These are phyloP conservation scores for Termitomyces sp. DNA, from an alignment of 768 basidiomycete species.

Conservation along the genomic window DNA sequence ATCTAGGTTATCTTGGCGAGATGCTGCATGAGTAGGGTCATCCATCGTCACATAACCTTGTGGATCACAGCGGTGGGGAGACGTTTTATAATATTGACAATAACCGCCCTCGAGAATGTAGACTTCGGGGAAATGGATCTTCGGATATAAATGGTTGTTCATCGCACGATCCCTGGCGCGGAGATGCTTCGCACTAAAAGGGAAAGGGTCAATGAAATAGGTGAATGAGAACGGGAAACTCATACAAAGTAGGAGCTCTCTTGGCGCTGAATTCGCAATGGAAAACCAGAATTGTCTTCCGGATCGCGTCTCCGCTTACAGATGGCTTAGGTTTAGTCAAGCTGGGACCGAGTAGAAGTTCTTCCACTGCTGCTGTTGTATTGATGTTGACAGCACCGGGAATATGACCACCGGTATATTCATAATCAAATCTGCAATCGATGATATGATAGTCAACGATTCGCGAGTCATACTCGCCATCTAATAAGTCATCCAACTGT, in stretches of 20 bases:
- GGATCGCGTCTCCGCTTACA: slow-evolving; percentile 63
- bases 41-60: slow-evolving; percentile 90
- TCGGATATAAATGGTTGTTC: slow-evolving; percentile 88
- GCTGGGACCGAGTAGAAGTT: slow-evolving; percentile 61
- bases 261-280: slow-evolving; percentile 98
- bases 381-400: slow-evolving; percentile 90
- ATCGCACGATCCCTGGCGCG: slow-evolving; percentile 84
- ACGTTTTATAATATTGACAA: slow-evolving; percentile 75
- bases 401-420: slow-evolving; percentile 91
- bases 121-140: slow-evolving; percentile 91
- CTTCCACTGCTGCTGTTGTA: slow-evolving; percentile 72
- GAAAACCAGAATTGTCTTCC: slow-evolving; percentile 87
- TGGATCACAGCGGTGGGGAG: slow-evolving; percentile 69
- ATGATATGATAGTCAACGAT: slow-evolving; percentile 75
- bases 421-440: slow-evolving; percentile 98
- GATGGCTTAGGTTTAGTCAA: slow-evolving; percentile 57
- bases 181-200: slow-evolving; percentile 80
- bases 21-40: slow-evolving; percentile 75
- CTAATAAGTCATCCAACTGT: slow-evolving; percentile 74
- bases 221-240: slow-evolving; percentile 10
- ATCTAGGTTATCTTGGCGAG: slow-evolving; percentile 82
- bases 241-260: slow-evolving; percentile 92
- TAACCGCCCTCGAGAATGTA: slow-evolving; percentile 98
- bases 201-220: neutral
- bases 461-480: slow-evolving; percentile 61